Conservation (phyloP, 2,329 filamentous ascomycete genomes). For the Aspergillus bombycis region DNA sequence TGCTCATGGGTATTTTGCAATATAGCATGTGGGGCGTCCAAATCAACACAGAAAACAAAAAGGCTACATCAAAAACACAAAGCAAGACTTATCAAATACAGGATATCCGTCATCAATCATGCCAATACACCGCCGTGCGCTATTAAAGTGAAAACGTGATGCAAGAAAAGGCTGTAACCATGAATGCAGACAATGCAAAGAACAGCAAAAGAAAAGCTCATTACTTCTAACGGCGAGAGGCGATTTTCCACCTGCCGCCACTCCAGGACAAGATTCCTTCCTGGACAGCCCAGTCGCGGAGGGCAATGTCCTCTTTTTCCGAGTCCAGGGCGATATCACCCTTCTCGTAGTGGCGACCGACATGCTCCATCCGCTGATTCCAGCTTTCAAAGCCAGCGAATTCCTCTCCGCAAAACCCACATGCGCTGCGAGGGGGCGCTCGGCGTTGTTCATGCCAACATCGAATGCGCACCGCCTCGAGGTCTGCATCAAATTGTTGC, state of each 20-base stretch:
- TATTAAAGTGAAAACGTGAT: neutral
- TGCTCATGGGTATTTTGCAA: neutral
- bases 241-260: neutral
- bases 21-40: neutral
- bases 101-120: neutral
- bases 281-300: constrained; percentile 2
- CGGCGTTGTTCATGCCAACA: constrained; percentile 65
- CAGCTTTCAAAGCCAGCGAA: constrained; percentile 1
- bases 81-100: neutral
- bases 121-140: neutral
- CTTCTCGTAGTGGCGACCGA: constrained; percentile 2
- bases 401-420: constrained; percentile 57
- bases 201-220: neutral
- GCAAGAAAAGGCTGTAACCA: neutral
- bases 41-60: neutral
- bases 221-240: neutral
- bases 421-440: constrained; percentile 65
- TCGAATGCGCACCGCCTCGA: constrained; percentile 59
- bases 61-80: neutral
- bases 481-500: constrained; percentile 52
- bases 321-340: neutral
- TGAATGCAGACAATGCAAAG: neutral
- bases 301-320: neutral
- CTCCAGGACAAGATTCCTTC: neutral
- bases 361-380: constrained; percentile 6